Conservation (phyloP, 116 monocot species). For the Dioscorea cayenensis region DNA sequence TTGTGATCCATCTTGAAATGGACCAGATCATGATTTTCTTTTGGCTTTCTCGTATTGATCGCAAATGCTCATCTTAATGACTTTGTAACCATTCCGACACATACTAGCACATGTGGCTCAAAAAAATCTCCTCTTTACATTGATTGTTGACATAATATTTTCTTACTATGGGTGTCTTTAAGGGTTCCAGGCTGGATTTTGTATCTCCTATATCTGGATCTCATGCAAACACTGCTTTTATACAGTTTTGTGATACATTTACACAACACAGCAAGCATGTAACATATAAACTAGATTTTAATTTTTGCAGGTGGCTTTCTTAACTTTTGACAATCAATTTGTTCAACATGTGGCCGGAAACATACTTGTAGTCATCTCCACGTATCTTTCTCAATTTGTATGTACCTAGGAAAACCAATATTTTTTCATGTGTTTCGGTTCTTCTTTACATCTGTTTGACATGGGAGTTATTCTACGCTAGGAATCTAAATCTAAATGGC, state of each 20-base stretch:
- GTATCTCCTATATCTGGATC: neutral
- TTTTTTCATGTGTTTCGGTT: slow-evolving; percentile 5
- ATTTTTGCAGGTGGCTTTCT: slow-evolving; percentile 45
- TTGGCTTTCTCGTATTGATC: too few species aligned
- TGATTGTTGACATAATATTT: neutral
- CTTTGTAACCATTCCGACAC: neutral
- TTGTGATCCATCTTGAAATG: too few species aligned
- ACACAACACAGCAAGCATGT: neutral
- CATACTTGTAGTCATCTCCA: slow-evolving; percentile 36
- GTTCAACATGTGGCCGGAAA: slow-evolving; percentile 62
- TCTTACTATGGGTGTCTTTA: neutral
- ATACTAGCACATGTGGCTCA: neutral
- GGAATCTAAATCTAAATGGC: slow-evolving; percentile 47
- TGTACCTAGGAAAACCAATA: slow-evolving; percentile 9
- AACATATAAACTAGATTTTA: slow-evolving; percentile 4
- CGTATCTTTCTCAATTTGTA: slow-evolving; percentile 52
- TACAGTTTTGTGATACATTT: neutral
- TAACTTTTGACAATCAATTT: slow-evolving; percentile 43
- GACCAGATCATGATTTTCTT: too few species aligned
- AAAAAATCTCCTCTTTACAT: neutral
- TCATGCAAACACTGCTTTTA: neutral
- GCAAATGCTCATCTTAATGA: too few species aligned
- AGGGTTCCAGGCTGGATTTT: neutral
- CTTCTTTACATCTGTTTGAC: neutral
- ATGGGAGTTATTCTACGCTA: slow-evolving; percentile 16